These are phyloP conservation scores for Pythium pectinolyticum DNA, from an alignment of 352 stramenopile genomes.

Conservation along the genomic window DNA sequence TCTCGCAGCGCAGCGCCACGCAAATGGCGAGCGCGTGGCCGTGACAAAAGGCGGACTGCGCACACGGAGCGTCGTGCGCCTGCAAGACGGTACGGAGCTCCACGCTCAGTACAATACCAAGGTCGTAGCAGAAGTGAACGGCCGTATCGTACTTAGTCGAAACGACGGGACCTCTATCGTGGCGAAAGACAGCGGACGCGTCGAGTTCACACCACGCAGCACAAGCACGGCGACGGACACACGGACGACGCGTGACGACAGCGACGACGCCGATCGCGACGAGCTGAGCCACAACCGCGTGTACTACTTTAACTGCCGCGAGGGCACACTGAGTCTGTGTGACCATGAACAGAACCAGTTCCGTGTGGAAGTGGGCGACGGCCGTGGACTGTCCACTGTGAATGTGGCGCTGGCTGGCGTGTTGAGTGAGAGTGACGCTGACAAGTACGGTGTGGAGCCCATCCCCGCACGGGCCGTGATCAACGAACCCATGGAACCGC, in stretches of 20 bases:
- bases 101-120: constrained; percentile 77
- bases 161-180: constrained; percentile 46
- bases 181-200: constrained; percentile 67
- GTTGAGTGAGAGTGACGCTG: constrained; percentile 48
- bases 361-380: constrained; percentile 38
- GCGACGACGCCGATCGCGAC: constrained; percentile 63
- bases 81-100: constrained; percentile 58
- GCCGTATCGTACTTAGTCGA: constrained; percentile 51
- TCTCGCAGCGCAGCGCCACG: constrained; percentile 52
- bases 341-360: constrained; percentile 79
- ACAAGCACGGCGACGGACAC: constrained; percentile 3
- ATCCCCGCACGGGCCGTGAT: constrained; percentile 65
- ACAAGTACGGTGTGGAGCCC: constrained; percentile 47
- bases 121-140: constrained; percentile 74
- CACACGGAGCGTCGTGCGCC: constrained; percentile 46
- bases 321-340: constrained; percentile 52
- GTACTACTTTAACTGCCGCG: constrained; percentile 74
- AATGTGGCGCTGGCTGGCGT: constrained; percentile 60
- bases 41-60: constrained; percentile 74
- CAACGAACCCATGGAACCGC: constrained; percentile 74
- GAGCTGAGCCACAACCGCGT: constrained; percentile 58
- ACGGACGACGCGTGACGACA: constrained; percentile 14
- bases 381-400: constrained; percentile 26
- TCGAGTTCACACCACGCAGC: constrained; percentile 42
- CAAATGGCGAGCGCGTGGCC: constrained; percentile 52